Conservation (phyloP, 176 grass and related monocot genomes). For the Neostapfia colusana region DNA sequence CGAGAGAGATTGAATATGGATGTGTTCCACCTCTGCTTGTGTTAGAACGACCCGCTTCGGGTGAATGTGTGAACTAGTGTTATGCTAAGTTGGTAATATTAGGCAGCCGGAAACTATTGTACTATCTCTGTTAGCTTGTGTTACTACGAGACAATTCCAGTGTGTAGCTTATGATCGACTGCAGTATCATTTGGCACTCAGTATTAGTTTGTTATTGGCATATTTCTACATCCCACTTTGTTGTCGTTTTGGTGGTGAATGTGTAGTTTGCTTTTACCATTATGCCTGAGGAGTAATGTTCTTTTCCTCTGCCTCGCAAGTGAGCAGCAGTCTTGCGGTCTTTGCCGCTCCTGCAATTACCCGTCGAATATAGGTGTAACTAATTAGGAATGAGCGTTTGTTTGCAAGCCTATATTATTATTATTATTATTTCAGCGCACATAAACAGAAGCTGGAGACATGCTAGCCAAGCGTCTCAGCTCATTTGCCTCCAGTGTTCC, state of each 20-base stretch:
- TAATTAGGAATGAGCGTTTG: background rate
- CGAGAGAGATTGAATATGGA: conserved; percentile 45
- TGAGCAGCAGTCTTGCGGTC: background rate
- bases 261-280: background rate
- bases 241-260: background rate
- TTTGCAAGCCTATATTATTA: no score
- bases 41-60: background rate
- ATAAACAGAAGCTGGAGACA: background rate
- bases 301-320: background rate
- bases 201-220: background rate
- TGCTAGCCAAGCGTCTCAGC: background rate
- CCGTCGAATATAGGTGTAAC: background rate
- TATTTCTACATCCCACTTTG: background rate
- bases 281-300: background rate
- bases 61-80: background rate
- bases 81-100: background rate
- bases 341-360: background rate
- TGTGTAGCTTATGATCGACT: conserved; percentile 3
- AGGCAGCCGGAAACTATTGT: conserved; percentile 16
- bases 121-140: conserved; percentile 33
- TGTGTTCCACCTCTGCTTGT: background rate
- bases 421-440: background rate
- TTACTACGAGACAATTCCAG: conserved; percentile 3
- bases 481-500: background rate
- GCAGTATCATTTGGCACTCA: background rate